Evolutionary conservation across 2,329 filamentous ascomycete species (phyloP).

Genomic region (Ceratocystiopsis brevicomis): DNA sequence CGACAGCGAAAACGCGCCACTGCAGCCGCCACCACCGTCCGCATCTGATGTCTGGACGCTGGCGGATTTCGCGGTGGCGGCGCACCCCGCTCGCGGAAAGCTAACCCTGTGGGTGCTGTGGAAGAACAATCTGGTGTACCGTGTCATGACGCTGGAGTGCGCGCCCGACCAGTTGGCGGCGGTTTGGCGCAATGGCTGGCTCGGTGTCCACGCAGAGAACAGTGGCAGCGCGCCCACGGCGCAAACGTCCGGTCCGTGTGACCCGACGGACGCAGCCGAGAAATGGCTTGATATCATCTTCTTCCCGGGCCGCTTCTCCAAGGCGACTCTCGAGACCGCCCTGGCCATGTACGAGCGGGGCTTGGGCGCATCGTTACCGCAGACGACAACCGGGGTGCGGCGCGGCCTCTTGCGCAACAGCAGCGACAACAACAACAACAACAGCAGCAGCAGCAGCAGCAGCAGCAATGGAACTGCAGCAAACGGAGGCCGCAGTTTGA

Average conservation of each 20-base stretch:
- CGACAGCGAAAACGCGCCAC: conserved; percentile 28
- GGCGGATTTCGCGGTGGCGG: conserved; percentile 51
- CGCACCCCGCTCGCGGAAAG: conserved; percentile 19
- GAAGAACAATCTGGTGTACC: conserved; percentile 69
- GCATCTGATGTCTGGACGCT: conserved; percentile 63
- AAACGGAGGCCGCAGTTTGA: conserved; percentile 35
- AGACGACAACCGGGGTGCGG: too few relatives aligned
- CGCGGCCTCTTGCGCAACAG: conserved; percentile 4
- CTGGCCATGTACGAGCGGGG: conserved; percentile 63
- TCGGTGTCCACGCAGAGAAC: conserved; percentile 43
- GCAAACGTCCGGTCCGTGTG: conserved; percentile 40
- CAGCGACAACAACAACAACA: conserved; percentile 14
- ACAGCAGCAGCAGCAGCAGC: conserved; percentile 4
- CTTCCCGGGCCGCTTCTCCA: conserved; percentile 64
- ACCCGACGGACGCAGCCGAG: conserved; percentile 53
- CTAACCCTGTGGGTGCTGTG: conserved; percentile 53
- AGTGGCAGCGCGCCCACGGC: conserved; percentile 29
- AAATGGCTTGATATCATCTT: conserved; percentile 77
- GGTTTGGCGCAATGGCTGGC: conserved; percentile 53
- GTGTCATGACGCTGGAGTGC: conserved; percentile 56
- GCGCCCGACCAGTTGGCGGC: conserved; percentile 42
- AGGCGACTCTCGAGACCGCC: conserved; percentile 64
- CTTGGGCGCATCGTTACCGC: conserved; percentile 16
- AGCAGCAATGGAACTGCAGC: too few relatives aligned
- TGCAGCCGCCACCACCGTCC: conserved; percentile 51